Evolutionary conservation across 2,329 filamentous ascomycete genomes (phyloP).

Genomic region (Blastomyces emzantsi): DNA sequence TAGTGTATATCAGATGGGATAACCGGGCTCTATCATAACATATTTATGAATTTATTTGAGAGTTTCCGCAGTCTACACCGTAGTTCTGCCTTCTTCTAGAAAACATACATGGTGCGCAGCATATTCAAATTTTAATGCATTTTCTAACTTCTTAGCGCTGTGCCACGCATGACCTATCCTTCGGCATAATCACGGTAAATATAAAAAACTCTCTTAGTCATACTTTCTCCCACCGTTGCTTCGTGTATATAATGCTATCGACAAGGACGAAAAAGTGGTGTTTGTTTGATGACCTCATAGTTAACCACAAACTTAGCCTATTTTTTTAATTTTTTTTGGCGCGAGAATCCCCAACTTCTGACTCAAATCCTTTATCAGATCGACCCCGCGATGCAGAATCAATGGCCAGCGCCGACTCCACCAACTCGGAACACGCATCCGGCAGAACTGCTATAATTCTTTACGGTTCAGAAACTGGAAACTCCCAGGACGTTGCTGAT

Average conservation of each 20-base stretch:
- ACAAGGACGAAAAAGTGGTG: too few relatives aligned
- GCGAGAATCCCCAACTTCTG: neutral
- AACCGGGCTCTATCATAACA: neutral
- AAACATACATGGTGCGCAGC: neutral
- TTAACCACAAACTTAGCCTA: too few relatives aligned
- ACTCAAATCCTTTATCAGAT: neutral
- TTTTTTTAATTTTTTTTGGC: neutral
- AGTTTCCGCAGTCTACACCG: neutral
- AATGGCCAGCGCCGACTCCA: constrained; percentile 10
- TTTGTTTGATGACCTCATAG: neutral
- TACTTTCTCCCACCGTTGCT: too few relatives aligned
- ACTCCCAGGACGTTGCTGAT: constrained; percentile 81
- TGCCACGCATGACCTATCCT: neutral
- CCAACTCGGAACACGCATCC: constrained; percentile 3
- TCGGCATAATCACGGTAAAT: too few relatives aligned
- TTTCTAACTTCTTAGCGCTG: neutral
- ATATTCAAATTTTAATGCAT: neutral
- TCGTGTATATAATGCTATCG: too few relatives aligned
- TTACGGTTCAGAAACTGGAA: constrained; percentile 93
- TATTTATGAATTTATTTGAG: neutral
- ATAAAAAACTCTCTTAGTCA: too few relatives aligned
- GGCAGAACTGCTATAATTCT: constrained; percentile 56
- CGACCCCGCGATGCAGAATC: neutral
- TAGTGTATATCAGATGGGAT: neutral
- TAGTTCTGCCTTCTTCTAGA: neutral